These are phyloP conservation scores for Flaveria floridana DNA, from an alignment of 140 eudicot genomes.

Conservation along the genomic window DNA sequence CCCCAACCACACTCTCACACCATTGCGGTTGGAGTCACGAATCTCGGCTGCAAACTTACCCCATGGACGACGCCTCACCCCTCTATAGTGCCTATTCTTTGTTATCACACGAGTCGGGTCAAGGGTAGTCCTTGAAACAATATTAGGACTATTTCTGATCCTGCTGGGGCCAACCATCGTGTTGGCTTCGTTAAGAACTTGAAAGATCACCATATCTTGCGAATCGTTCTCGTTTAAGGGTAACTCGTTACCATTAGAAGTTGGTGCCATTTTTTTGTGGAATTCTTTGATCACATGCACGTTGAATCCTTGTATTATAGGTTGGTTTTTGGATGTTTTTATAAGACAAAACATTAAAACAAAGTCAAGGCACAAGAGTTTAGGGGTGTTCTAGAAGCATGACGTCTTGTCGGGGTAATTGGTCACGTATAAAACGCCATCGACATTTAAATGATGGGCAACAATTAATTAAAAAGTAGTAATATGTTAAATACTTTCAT, in stretches of 20 bases:
- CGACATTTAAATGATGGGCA: background rate
- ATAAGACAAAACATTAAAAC: background rate
- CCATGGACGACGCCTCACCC: conserved; percentile 84
- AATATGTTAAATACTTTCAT: background rate
- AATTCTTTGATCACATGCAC: background rate
- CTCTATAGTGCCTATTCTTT: conserved; percentile 58
- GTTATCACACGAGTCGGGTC: conserved; percentile 36
- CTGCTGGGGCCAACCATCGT: conserved; percentile 12
- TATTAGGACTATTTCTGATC: background rate
- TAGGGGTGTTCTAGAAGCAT: conserved; percentile 28
- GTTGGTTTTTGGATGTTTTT: conserved; percentile 20
- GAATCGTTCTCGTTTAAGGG: conserved; percentile 77
- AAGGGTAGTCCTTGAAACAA: conserved; percentile 19
- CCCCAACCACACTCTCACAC: conserved; percentile 69
- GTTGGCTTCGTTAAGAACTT: conserved; percentile 64
- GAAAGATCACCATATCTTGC: conserved; percentile 63
- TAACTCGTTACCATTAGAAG: conserved; percentile 40
- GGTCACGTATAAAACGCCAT: conserved; percentile 20
- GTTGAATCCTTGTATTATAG: conserved; percentile 23
- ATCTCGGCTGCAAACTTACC: conserved; percentile 79
- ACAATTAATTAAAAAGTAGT: background rate
- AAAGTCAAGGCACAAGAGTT: background rate
- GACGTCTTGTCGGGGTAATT: conserved; percentile 8
- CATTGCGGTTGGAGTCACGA: conserved; percentile 63
- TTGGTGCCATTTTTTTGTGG: conserved; percentile 35